These are phyloP conservation scores for Cajanus cajan DNA, from an alignment of 306 rosid species.

Conservation along the genomic window DNA sequence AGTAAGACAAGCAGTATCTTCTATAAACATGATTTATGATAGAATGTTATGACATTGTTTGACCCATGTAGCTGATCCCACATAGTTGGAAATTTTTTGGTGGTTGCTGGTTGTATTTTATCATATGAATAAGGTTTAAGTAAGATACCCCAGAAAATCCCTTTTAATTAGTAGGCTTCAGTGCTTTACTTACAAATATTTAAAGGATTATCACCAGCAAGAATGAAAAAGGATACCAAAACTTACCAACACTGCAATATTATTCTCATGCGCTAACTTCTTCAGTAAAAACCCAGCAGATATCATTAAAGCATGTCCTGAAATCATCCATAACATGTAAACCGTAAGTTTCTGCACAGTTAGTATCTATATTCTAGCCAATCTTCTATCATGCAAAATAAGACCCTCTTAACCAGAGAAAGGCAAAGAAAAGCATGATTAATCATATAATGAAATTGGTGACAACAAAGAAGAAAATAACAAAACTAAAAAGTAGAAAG, in stretches of 20 bases:
- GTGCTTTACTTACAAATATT: not conserved
- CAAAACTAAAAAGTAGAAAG: slow-evolving; percentile 3
- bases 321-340: slow-evolving; percentile 35
- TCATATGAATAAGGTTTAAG: not conserved
- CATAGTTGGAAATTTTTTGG: not conserved
- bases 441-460: not conserved
- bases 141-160: not conserved
- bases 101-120: not conserved
- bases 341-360: slow-evolving; percentile 15
- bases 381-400: slow-evolving; percentile 2
- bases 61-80: not conserved
- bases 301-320: slow-evolving; percentile 85
- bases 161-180: not conserved
- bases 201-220: slow-evolving; percentile 7
- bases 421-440: slow-evolving; percentile 18
- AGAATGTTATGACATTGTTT: not conserved
- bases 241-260: slow-evolving; percentile 72
- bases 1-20: too few relatives aligned
- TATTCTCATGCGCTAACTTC: slow-evolving; percentile 79
- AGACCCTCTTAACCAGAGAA: not conserved
- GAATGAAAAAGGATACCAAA: slow-evolving; percentile 25
- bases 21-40: not conserved
- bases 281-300: slow-evolving; percentile 82
- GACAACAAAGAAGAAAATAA: not conserved
- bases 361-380: not conserved